Evolutionary conservation across 192 early-diverging fungal genomes (phyloP), one percentile per base, ranked within the genome.

Genomic region (Backusella tuberculispora): DNA sequence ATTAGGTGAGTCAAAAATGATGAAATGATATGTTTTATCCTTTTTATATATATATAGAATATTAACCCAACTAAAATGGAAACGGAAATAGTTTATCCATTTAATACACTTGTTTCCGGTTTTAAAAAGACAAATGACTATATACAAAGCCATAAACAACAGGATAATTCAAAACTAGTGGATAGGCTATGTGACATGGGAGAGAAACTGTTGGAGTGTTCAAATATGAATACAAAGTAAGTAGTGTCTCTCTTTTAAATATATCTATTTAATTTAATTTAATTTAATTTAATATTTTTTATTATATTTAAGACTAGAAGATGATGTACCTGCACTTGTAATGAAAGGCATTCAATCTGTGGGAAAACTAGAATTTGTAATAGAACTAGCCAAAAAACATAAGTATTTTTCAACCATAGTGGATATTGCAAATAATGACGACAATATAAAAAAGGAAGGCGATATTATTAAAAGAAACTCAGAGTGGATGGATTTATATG

Each of bases 241-340:
- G 53, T 46, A 0, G 10, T 56, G 8, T 56, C 24, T 24, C 19
- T 21, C 17, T 56, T 24, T 56, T 56, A 24, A 21, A 24, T 4
- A 21, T 56, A 56, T 4, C 21, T 26, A 50, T 26, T 60, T 3
- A 56, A n/a, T n/a, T n/a, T n/a, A n/a, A n/a, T n/a, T 34, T 34
- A 34, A 34, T 34, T 34, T 2, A 34, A 34, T 34, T 34, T 34
- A 34, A 34, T 2, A 34, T 34, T 34, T 56, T 21, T 60, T 10
- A 14, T 60, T 60, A 60, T 60, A 24, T 60, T 60, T 19, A 60
- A 60, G 53, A 60, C 53, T 24, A 60, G 53, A 60, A 19, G 21
- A 60, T 60, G 9, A 60, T 60, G 53, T 60, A 5, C 21, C 53
- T 21, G 12, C 21, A 13, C 21, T 60, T 60, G 53, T 60, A 24